phyloP scores from a whole-genome alignment of 371 early-diverging fungal genomes.

The Gilbertella persicaria region DNA sequence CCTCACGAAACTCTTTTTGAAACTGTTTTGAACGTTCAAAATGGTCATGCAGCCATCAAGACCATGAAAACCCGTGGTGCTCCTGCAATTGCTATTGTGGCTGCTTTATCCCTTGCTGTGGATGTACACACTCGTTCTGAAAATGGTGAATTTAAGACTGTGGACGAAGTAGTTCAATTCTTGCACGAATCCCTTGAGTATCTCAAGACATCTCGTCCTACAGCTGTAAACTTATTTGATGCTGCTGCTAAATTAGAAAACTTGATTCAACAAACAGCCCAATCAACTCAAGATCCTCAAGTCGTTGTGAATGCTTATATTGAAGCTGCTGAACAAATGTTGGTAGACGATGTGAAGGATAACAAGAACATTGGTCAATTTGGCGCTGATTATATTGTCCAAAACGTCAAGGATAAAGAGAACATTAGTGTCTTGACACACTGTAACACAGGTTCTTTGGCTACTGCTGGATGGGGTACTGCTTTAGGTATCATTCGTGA shows the following conservation, averaged over 20 bases:
- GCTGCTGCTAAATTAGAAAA: constrained; percentile 75
- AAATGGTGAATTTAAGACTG: constrained; percentile 40
- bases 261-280: constrained; percentile 30
- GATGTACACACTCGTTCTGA: constrained; percentile 60
- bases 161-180: constrained; percentile 50
- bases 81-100: constrained; percentile 98
- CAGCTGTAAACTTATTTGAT: constrained; percentile 96
- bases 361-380: constrained; percentile 86
- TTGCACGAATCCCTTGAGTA: constrained; percentile 71
- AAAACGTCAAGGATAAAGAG: constrained; percentile 35
- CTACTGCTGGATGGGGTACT: constrained; percentile 88
- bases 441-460: constrained; percentile 94
- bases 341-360: constrained; percentile 83
- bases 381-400: constrained; percentile 73
- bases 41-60: constrained; percentile 89
- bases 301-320: constrained; percentile 65
- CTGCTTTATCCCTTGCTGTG: constrained; percentile 88
- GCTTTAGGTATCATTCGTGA: constrained; percentile 88
- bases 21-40: constrained; percentile 59
- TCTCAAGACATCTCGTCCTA: constrained; percentile 90
- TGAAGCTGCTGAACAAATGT: constrained; percentile 81
- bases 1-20: constrained; percentile 88
- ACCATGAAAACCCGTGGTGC: constrained; percentile 94
- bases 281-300: constrained; percentile 22
- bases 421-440: constrained; percentile 84